Evolutionary conservation across 108 stramenopile genomes (phyloP), one percentile per base, ranked within the genome.

Genomic region (Stephanodiscus minutulus): DNA sequence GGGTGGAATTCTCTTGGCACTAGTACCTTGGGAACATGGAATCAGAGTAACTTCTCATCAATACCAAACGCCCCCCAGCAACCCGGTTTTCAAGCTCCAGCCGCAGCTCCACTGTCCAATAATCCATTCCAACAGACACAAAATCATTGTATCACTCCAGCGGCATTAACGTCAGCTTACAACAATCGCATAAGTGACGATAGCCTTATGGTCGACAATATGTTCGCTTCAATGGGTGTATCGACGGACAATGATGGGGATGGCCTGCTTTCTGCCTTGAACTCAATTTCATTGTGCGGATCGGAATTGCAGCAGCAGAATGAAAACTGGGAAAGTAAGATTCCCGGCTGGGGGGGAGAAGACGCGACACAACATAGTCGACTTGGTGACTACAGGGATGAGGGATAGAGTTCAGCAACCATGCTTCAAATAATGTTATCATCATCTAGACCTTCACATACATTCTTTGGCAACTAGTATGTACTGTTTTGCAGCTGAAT

Each of bases 161-260:
- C 70, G 5, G 21, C 43, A 33, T 65, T 59, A 29, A 60, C 39
- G 33, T 29, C 66, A 53, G n/a, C 37, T 10, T 25, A 55, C 22
- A 54, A 25, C 61, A 57, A 64, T 17, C 47, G 39, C 3, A 60
- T 63, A 18, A 70, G 47, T 61, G 73, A 81, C 64, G 79, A 81
- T 58, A 81, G 79, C 37, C 63, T 70, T 36, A 73, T 81, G 37
- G 79, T 81, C 7, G 79, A 81, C 57, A 81, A 57, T 48, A 81
- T 81, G 79, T 81, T 81, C 27, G 72, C 72, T 35, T 81, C 73
- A 21, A 53, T 81, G n/a, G 68, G 57, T 21, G 46, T 50, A 15
- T 17, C 54, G n/a, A n/a, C 5, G 20, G 70, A 68, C 18, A 58
- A 64, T 15, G 60, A 61, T 60, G 72, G 72, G n/a, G 72, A 69